Conservation (phyloP, 2,329 filamentous ascomycete genomes). For the Bisporella sp. region DNA sequence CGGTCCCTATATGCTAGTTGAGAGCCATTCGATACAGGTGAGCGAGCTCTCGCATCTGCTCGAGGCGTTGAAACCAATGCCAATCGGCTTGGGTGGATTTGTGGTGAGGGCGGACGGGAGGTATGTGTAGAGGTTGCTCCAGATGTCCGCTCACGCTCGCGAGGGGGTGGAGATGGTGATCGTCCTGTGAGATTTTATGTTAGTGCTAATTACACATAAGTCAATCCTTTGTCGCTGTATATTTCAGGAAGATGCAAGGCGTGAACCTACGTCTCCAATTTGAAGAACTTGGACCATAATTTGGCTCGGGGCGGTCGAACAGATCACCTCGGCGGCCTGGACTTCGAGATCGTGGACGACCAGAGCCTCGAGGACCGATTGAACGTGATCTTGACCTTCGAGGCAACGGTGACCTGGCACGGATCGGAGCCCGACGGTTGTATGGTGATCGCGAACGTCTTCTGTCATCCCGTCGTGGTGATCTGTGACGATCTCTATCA, state of each 20-base stretch:
- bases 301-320: constrained; percentile 25
- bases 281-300: constrained; percentile 34
- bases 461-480: constrained; percentile 25
- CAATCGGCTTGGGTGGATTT: constrained; percentile 45
- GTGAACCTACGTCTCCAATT: constrained; percentile 41
- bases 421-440: constrained; percentile 22
- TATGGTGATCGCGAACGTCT: constrained; percentile 29
- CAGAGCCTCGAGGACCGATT: constrained; percentile 27
- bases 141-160: constrained; percentile 40
- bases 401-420: constrained; percentile 24
- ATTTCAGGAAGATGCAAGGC: too few species aligned
- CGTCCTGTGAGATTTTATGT: constrained; percentile 10
- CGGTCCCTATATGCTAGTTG: constrained; percentile 20
- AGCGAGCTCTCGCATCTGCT: constrained; percentile 23
- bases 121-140: constrained; percentile 49
- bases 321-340: constrained; percentile 39
- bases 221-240: too few species aligned
- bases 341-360: constrained; percentile 40
- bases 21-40: constrained; percentile 22
- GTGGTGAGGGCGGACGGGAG: constrained; percentile 56
- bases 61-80: constrained; percentile 31
- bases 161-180: constrained; percentile 45
- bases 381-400: constrained; percentile 25
- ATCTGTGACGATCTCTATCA: constrained; percentile 32
- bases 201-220: too few species aligned